These are phyloP conservation scores for Aspergillus ruber DNA, from an alignment of 2,329 filamentous ascomycete species.

Conservation along the genomic window DNA sequence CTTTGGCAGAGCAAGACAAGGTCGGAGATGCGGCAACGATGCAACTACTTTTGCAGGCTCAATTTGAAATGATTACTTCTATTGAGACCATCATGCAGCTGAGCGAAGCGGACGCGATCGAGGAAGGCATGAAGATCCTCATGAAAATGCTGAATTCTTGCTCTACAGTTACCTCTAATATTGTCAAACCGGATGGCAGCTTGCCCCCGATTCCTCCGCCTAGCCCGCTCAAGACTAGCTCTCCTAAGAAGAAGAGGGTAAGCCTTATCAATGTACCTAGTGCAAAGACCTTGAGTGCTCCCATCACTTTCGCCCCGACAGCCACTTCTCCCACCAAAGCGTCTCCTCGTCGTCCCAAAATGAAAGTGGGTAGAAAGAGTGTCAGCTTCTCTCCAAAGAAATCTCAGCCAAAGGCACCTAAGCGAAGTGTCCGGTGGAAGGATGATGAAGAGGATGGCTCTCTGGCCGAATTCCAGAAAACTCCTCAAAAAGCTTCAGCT, in stretches of 20 bases:
- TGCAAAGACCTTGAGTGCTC: constrained; percentile 19
- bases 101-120: constrained; percentile 74
- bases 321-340: constrained; percentile 61
- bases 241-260: constrained; percentile 61
- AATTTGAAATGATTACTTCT: constrained; percentile 84
- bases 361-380: constrained; percentile 57
- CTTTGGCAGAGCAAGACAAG: constrained; percentile 79
- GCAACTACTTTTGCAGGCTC: constrained; percentile 77
- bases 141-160: constrained; percentile 71
- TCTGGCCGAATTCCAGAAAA: constrained; percentile 85
- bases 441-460: constrained; percentile 83
- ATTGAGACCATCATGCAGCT: constrained; percentile 75
- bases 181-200: constrained; percentile 82
- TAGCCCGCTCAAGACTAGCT: constrained; percentile 61
- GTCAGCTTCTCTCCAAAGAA: constrained; percentile 78
- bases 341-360: constrained; percentile 75
- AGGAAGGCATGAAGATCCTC: constrained; percentile 70
- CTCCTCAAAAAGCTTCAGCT: constrained; percentile 64
- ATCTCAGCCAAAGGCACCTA: constrained; percentile 53
- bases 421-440: constrained; percentile 82
- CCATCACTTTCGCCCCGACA: constrained; percentile 25
- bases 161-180: constrained; percentile 66
- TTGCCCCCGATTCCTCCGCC: constrained; percentile 52
- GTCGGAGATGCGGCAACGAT: constrained; percentile 68
- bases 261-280: constrained; percentile 32